Evolutionary conservation across 2,329 filamentous ascomycete genomes (phyloP).

Genomic region (Lecanicillium sp.): DNA sequence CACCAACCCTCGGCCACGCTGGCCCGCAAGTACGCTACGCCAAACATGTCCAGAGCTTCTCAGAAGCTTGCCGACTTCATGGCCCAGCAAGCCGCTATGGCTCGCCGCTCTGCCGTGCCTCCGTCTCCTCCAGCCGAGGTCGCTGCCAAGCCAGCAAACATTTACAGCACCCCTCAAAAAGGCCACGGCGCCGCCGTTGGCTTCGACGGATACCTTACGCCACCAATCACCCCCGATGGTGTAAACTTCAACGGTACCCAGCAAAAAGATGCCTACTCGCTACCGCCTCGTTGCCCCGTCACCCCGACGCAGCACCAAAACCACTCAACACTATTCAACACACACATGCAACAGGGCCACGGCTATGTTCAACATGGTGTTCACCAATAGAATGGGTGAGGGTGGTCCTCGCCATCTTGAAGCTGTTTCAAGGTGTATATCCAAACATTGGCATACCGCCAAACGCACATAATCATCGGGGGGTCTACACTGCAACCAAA

Average conservation of each 20-base stretch:
- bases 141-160: conserved; percentile 44
- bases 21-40: conserved; percentile 50
- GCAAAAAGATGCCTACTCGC: conserved; percentile 37
- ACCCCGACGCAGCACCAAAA: conserved; percentile 50
- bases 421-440: background rate
- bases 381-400: conserved; percentile 25
- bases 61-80: conserved; percentile 50
- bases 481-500: background rate
- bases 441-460: conserved; percentile 2
- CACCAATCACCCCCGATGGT: conserved; percentile 75
- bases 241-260: conserved; percentile 41
- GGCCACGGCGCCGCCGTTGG: conserved; percentile 54
- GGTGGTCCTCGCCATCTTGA: background rate
- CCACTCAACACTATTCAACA: conserved; percentile 24
- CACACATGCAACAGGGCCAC: conserved; percentile 28
- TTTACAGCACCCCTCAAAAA: conserved; percentile 75
- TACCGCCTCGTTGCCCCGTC: conserved; percentile 50
- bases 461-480: conserved; percentile 9
- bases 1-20: conserved; percentile 50
- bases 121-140: conserved; percentile 53
- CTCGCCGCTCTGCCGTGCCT: conserved; percentile 39
- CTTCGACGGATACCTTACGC: conserved; percentile 71
- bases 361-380: conserved; percentile 31
- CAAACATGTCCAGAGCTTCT: conserved; percentile 44
- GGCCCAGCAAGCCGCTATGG: conserved; percentile 48